A percentile compares a stretch with the other conserved stretches of the same genome.
These are phyloP conservation scores for Vitis riparia DNA, from an alignment of 164 flowering plant species.

Conservation along the genomic window DNA sequence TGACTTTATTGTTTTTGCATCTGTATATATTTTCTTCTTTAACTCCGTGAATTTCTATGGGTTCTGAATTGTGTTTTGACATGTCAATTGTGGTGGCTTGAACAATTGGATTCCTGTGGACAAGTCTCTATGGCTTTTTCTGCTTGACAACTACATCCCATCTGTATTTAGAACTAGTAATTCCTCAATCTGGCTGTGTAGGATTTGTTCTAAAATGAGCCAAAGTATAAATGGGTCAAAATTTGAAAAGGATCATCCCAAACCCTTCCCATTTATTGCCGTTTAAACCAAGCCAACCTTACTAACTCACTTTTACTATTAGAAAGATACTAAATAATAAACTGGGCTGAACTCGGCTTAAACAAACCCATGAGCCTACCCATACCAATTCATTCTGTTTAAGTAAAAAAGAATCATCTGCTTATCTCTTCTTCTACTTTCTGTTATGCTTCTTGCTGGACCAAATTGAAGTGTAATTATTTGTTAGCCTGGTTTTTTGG, in stretches of 20 bases:
- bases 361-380: no score
- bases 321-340: not conserved
- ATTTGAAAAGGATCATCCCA: not conserved
- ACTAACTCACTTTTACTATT: not conserved
- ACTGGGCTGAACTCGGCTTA: not conserved
- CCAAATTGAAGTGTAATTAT: not conserved
- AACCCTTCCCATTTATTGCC: not conserved
- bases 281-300: not conserved
- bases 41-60: no score
- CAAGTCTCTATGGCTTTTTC: no score
- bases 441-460: not conserved
- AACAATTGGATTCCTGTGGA: no score
- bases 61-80: not conserved
- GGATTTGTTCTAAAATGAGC: not conserved
- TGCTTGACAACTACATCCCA: not conserved
- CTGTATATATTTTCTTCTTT: not conserved
- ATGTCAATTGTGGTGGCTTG: no score
- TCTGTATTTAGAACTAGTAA: not conserved
- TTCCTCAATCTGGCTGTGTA: not conserved
- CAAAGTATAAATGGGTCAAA: not conserved
- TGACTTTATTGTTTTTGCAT: not conserved
- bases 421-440: not conserved
- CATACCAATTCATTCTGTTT: no score
- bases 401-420: no score
- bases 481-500: not conserved